These are phyloP conservation scores for Otatea glauca DNA, from an alignment of 176 grass and related monocot genomes.

Conservation along the genomic window DNA sequence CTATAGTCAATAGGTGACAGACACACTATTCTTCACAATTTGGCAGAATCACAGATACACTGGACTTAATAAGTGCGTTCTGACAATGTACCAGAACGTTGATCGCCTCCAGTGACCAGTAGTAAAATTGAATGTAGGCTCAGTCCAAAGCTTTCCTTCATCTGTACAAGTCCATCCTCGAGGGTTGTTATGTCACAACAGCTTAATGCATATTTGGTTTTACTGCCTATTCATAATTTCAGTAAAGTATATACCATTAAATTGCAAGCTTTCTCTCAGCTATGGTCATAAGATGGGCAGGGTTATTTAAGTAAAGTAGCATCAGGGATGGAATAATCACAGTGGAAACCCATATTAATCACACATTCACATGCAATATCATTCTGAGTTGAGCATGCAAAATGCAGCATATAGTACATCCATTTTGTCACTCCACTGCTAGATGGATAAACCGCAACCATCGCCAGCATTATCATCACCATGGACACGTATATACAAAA, in stretches of 20 bases:
- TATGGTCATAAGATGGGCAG: neutral
- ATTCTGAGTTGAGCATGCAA: neutral
- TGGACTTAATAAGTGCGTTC: neutral
- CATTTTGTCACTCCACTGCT: neutral
- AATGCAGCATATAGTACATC: neutral
- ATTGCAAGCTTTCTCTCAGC: neutral
- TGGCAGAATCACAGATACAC: neutral
- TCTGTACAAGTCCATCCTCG: neutral
- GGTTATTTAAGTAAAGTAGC: neutral
- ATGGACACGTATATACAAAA: slow-evolving; percentile 16
- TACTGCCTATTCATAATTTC: neutral
- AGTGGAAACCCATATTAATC: neutral
- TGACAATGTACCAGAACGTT: neutral
- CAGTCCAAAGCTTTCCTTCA: neutral
- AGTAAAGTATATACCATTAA: neutral
- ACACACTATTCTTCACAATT: neutral
- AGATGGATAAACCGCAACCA: neutral
- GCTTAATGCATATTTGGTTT: neutral
- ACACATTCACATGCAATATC: neutral
- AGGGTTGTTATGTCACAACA: neutral
- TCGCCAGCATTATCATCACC: neutral
- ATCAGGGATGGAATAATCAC: neutral
- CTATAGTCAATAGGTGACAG: neutral
- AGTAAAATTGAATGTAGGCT: neutral
- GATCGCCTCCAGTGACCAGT: neutral